Percentiles rank a stretch among this genome's conserved stretches.
Conservation (phyloP, 2,329 filamentous ascomycete genomes). For the Pezicula radicicola region DNA sequence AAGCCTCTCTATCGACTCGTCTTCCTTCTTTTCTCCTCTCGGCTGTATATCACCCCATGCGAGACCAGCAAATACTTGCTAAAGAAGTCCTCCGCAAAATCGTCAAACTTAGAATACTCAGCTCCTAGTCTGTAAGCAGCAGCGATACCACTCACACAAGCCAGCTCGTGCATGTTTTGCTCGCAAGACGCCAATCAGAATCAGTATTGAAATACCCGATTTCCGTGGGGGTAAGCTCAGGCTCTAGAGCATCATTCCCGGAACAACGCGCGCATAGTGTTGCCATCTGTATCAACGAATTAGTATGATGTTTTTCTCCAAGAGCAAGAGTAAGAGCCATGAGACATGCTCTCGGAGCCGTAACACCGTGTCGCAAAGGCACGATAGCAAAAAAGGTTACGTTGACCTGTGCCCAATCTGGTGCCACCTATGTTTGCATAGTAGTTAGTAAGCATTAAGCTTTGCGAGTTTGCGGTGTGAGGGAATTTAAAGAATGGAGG, state of each 20-base stretch:
- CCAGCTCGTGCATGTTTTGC: slow-evolving; percentile 67
- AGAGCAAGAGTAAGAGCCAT: too few species aligned
- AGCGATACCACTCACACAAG: slow-evolving; percentile 67
- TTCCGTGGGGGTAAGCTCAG: background rate
- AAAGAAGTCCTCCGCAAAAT: slow-evolving; percentile 46
- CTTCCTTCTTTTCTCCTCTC: slow-evolving; percentile 24
- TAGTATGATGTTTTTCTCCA: too few species aligned
- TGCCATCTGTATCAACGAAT: slow-evolving; percentile 41
- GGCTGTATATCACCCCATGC: slow-evolving; percentile 37
- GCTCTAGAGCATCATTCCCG: slow-evolving; percentile 60
- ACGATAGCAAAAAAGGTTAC: too few species aligned
- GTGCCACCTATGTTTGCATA: slow-evolving; percentile 44
- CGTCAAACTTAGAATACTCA: slow-evolving; percentile 57
- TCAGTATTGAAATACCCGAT: background rate
- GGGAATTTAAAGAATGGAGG: too few species aligned
- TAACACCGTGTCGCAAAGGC: too few species aligned
- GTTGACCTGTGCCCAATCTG: slow-evolving; percentile 52
- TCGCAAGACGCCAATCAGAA: slow-evolving; percentile 15
- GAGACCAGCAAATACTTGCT: slow-evolving; percentile 43
- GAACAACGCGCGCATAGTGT: slow-evolving; percentile 63
- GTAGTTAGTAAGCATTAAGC: background rate
- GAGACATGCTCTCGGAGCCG: too few species aligned
- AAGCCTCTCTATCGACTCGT: slow-evolving; percentile 6
- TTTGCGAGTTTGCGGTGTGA: too few species aligned
- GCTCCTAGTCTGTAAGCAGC: slow-evolving; percentile 69